Evolutionary conservation across 495 filamentous ascomycete genomes (phyloP), one percentile per base, ranked within the genome.

Genomic region (Viridothelium virens): DNA sequence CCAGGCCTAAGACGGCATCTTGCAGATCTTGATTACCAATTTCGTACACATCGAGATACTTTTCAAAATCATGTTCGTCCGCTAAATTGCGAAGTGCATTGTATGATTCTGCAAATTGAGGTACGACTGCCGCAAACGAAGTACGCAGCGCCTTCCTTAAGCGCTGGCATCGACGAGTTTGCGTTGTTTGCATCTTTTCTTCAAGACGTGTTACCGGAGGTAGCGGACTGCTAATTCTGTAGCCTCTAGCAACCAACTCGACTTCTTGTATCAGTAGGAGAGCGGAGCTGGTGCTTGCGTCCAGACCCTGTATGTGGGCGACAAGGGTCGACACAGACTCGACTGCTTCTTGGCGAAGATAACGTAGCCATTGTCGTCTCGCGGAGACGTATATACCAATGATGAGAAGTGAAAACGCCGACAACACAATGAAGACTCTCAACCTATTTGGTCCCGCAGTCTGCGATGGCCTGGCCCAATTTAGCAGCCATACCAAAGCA

Each of bases 241-340:
- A 98, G 62, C 94, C 94, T 70, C 93, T 85, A 47, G 93, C 93
- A 12, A 97, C 93, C 62, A 97, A 81, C 77, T 97, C 94, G 25
- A 97, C 93, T 75, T 98, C 94, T 77, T 97, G 93, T 67, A 98
- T 89, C 63, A 97, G 84, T 39, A 88, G 87, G 39, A 98, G 80
- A 2, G 91, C 89, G 36, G 91, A 86, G 63, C 87, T 88, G 41
- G 85, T 87, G 38, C 89, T 87, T 38, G 87, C 84, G 75, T 97
- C 92, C 68, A 95, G 91, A 33, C 89, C 86, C 69, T 94, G 92
- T 47, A 91, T 85, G 68, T 84, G 86, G 36, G 84, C 79, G 65
- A 95, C 86, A 66, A 97, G 88, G 0, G 76, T 72, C 9, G 85
- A 84, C n/a, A 89, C 89, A 66, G 87, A 86, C 37, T 87, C 81